Percentiles rank a stretch among this genome's conserved stretches.
Evolutionary conservation across 805 yeast species (phyloP).

Genomic region (Candida palmyrensis): DNA sequence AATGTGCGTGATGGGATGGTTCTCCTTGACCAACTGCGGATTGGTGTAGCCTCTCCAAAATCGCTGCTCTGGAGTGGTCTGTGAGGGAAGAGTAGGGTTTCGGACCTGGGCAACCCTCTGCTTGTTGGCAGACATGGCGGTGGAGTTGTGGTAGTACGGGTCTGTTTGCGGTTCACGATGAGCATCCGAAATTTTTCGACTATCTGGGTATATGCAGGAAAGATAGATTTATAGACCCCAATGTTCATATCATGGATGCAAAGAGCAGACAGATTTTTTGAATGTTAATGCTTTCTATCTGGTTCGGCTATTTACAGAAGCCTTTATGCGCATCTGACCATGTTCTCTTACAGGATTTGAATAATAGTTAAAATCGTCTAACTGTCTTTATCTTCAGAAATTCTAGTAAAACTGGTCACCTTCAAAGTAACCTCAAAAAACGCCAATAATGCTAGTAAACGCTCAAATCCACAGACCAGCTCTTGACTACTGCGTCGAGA

Average conservation of each 20-base stretch:
- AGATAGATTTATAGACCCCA: not conserved
- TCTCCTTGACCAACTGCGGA: conserved; percentile 90
- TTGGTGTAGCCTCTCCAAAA: conserved; percentile 85
- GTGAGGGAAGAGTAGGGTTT: conserved; percentile 74
- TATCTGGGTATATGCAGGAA: not conserved
- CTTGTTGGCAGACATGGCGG: conserved; percentile 64
- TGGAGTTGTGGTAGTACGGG: not conserved
- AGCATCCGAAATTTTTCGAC: conserved; percentile 5
- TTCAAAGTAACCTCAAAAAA: no score
- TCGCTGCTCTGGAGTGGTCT: conserved; percentile 86
- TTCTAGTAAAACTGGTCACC: no score
- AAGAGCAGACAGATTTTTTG: no score
- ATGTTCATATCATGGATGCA: no score
- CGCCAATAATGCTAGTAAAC: conserved; percentile 8
- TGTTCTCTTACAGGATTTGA: no score
- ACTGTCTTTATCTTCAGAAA: no score
- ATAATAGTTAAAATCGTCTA: not conserved
- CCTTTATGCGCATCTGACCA: no score
- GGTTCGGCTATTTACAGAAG: no score
- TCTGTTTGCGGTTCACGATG: not conserved
- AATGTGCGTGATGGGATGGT: conserved; percentile 84
- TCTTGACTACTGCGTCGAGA: conserved; percentile 72
- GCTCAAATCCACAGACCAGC: conserved; percentile 50
- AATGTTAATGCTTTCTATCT: no score
- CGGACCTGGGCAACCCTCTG: conserved; percentile 62